phyloP scores from a whole-genome alignment of 192 early-diverging fungal genomes.

The Neocallimastix lanati region DNA sequence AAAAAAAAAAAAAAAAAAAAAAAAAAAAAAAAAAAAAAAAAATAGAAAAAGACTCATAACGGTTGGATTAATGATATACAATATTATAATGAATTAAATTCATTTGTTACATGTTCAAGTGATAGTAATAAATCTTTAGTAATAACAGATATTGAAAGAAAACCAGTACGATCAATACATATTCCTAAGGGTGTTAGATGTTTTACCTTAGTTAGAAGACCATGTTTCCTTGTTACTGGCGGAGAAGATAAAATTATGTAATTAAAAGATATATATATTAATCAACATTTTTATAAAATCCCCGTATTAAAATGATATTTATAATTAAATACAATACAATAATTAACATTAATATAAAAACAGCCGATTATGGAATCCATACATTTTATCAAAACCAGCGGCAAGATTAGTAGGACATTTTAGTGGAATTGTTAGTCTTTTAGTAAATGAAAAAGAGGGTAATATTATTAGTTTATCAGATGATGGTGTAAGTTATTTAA shows the following conservation, averaged over 20 bases:
- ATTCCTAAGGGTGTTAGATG: conserved; percentile 40
- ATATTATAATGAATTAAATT: conserved; percentile 39
- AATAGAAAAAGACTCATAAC: conserved; percentile 35
- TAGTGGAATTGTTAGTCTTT: conserved; percentile 20
- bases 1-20: too few species aligned
- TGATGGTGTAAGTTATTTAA: conserved; percentile 23
- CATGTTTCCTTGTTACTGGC: conserved; percentile 40
- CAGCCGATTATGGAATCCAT: conserved; percentile 49
- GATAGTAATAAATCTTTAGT: conserved; percentile 25
- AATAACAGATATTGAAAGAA: conserved; percentile 38
- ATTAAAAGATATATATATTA: too few species aligned
- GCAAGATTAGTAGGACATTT: conserved; percentile 34
- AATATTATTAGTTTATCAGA: conserved; percentile 37
- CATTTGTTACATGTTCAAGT: conserved; percentile 33
- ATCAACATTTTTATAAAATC: too few species aligned
- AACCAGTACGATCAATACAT: conserved; percentile 22
- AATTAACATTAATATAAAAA: too few species aligned
- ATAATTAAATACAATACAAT: too few species aligned
- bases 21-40: too few species aligned
- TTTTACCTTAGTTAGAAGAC: conserved; percentile 39
- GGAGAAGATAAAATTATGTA: conserved; percentile 47
- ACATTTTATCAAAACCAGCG: conserved; percentile 41
- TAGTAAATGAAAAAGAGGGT: conserved; percentile 35
- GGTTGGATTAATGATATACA: conserved; percentile 41
- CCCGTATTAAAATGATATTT: too few species aligned